Evolutionary conservation across 108 stramenopile species (phyloP), one percentile per base, ranked within the genome.

Genomic region (Halocafeteria seosinensis): DNA sequence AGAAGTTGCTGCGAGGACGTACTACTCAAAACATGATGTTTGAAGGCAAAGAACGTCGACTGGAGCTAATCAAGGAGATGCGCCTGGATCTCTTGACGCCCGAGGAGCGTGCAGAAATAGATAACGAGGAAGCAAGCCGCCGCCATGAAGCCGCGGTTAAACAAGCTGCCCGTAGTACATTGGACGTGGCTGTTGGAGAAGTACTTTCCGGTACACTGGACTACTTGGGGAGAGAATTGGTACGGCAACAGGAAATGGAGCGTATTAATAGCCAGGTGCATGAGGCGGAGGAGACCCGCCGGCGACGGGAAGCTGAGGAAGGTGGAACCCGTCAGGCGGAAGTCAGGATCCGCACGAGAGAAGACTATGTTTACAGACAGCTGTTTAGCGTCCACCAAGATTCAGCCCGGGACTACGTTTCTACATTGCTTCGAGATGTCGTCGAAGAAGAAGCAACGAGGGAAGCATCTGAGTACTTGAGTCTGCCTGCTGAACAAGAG

Each of bases 1-100:
- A 78, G 61, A 30, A 72, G 0, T 67, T 74, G 28, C 23, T 78
- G 11, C 65, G 77, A 11, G 77, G 77, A n/a, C 63, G 77, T n/a
- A 71, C 77, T 5, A 71, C 75, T 12, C 77, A 78, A 71, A 74
- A 71, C 60, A 55, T 37, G 24, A 74, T 78, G 77, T 63, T 65
- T 32, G 74, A 78, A 31, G 74, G 74, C 27, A 69, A 70, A 62
- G 60, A 69, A 23, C 71, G 71, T 31, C 28, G 74, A 21, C 33
- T 60, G 28, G 74, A 72, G 67, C 67, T 75, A 26, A 75, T 78
- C 50, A 38, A 55, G 34, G 77, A 78, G 73, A 64, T 78, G 17
- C 63, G 67, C 32, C 52, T 47, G 35, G 77, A 78, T 63, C 37
- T 73, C 13, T 37, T 50, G 50, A 53, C 21, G 23, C 51, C 67